Conservation (phyloP, 768 basidiomycete genomes). For the Leccinum boreale region DNA sequence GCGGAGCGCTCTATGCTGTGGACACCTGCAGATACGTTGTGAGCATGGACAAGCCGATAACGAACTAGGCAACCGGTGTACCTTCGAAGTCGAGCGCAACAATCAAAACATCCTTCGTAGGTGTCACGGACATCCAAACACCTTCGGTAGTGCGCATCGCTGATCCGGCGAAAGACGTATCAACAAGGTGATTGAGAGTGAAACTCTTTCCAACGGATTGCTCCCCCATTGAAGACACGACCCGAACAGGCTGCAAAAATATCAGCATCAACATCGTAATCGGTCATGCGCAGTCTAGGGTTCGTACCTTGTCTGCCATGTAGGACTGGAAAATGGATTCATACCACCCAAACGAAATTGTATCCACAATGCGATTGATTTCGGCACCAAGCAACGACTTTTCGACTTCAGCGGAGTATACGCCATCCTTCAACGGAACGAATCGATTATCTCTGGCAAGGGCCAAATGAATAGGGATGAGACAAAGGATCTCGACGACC, state of each 20-base stretch:
- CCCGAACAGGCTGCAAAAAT: conserved; percentile 49
- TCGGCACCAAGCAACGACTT: conserved; percentile 56
- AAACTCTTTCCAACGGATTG: conserved; percentile 65
- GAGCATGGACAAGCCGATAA: background rate
- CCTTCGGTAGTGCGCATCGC: conserved; percentile 66
- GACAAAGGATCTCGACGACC: conserved; percentile 57
- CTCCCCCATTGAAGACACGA: conserved; percentile 67
- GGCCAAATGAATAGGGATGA: conserved; percentile 64
- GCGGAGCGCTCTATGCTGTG: conserved; percentile 61
- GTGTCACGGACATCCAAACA: conserved; percentile 65
- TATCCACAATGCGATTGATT: conserved; percentile 52
- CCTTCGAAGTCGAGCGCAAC: conserved; percentile 69
- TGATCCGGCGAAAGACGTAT: conserved; percentile 62
- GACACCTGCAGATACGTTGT: conserved; percentile 40
- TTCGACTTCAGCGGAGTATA: conserved; percentile 48
- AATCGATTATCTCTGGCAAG: conserved; percentile 60
- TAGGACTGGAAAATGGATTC: conserved; percentile 63
- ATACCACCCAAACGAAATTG: conserved; percentile 62
- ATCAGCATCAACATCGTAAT: background rate
- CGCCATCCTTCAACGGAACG: conserved; percentile 56
- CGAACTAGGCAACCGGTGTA: conserved; percentile 1
- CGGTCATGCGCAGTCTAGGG: background rate
- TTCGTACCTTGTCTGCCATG: conserved; percentile 49
- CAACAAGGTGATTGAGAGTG: conserved; percentile 55
- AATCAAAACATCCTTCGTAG: conserved; percentile 51